Evolutionary conservation across 139 green algal genomes (phyloP), one percentile per base, ranked within the genome.

Genomic region (Desmodesmus armatus): DNA sequence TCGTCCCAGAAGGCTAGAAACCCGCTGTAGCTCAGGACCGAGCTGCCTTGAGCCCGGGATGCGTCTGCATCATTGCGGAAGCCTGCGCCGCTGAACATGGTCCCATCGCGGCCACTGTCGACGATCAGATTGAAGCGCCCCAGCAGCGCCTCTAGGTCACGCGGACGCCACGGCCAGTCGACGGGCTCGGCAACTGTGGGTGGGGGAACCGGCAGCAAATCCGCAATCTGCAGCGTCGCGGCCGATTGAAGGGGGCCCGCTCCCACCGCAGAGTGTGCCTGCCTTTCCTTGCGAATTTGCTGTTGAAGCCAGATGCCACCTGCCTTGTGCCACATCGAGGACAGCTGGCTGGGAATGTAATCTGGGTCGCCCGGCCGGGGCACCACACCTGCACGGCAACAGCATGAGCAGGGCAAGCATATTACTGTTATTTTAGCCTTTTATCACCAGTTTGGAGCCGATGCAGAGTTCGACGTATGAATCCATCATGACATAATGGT

Each of bases 1-100:
- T 80, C 73, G 21, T 80, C 73, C 73, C 73, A 80, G n/a, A 80
- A 80, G 25, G 19, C 44, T 47, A 80, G 5, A 43, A 80, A 80
- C 27, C 73, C 73, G 47, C 47, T 21, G 47, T 7, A 13, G 7
- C 47, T 55, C 47, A 21, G 47, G 13, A 55, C 47, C 47, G 9
- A 55, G 7, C 47, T 55, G 47, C 47, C 47, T 55, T n/a, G n/a
- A n/a, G n/a, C n/a, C n/a, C n/a, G n/a, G n/a, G n/a, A n/a, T n/a
- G n/a, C n/a, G n/a, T n/a, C n/a, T n/a, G n/a, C n/a, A n/a, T n/a
- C n/a, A n/a, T n/a, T n/a, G n/a, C 13, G 13, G 47, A 55, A 55
- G 47, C 58, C 21, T 27, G 58, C 58, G 7, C 58, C 58, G 6
- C 51, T 19, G 7, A 67, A 67, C 58, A 19, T 31, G 23, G 21